Evolutionary conservation across 441 rosid genomes (phyloP), one percentile per base, ranked within the genome.

Genomic region (Melastoma candidum): DNA sequence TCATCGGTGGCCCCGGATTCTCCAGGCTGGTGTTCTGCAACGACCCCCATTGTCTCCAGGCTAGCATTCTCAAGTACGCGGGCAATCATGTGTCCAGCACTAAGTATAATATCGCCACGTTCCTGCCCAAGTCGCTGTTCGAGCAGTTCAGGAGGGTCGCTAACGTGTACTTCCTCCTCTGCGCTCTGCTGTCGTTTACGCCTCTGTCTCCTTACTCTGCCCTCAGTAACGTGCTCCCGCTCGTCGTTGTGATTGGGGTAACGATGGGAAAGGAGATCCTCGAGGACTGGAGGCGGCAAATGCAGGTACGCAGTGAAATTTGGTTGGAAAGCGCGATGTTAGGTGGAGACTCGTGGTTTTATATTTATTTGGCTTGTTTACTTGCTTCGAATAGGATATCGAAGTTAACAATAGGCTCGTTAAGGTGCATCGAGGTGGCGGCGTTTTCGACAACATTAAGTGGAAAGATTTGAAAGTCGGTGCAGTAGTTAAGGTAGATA

Each of bases 121-220:
- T 94, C 67, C 55, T 94, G 12, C 99, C 99, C 0, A 90, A 81
- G 67, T 77, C 99, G 0, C 58, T 94, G 58, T 94, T 90, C 46
- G 97, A 94, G 74, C 99, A 94, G 64, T 90, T 94, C 69, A 80
- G 96, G 69, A 78, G 99, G 51, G 97, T 80, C 12, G 99, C 99
- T 49, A 94, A 94, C 62, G 50, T 87, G 54, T 94, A 82, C 66
- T 94, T 94, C 73, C 82, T 94, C 56, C 48, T 90, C 46, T 78
- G 89, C 68, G 95, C 85, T 7, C 60, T 85, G 49, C 66, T 94
- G 67, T 78, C 99, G 3, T 79, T 87, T 73, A 85, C 96, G 4
- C 56, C 92, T 0, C 65, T 94, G 5, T 77, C 99, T 17, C 99
- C 99, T 52, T 90, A 87, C 72, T 49, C 89, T 0, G 66, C 92